These are phyloP conservation scores for Tetrapisispora iriomotensis DNA, from an alignment of 805 yeast species.

Conservation along the genomic window DNA sequence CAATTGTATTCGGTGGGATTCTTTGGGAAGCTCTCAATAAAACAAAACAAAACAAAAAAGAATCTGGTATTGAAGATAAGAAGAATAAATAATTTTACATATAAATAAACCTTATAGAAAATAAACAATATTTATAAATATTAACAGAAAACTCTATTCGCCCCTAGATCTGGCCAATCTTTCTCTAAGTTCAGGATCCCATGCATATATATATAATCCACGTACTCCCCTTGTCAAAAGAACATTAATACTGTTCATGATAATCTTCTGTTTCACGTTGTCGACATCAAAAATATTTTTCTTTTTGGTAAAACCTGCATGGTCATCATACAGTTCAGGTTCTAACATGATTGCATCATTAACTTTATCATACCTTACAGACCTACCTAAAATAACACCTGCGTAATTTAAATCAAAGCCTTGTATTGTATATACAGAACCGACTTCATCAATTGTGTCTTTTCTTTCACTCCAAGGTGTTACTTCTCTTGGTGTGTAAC, in stretches of 20 bases:
- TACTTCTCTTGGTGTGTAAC: conserved; percentile 33
- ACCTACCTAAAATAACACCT: conserved; percentile 37
- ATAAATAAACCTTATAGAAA: not conserved
- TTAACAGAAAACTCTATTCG: no score
- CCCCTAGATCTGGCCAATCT: conserved; percentile 19
- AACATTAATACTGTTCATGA: conserved; percentile 37
- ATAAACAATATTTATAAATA: no score
- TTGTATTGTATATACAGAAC: conserved; percentile 39
- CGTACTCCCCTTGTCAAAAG: conserved; percentile 37
- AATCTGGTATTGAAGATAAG: not conserved
- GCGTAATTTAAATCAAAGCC: conserved; percentile 41
- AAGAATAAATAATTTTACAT: not conserved
- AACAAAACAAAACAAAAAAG: conserved; percentile 1
- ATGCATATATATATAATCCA: conserved; percentile 36
- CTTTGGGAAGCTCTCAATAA: conserved; percentile 63
- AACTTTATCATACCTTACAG: conserved; percentile 31
- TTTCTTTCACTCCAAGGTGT: conserved; percentile 39
- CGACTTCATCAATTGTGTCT: conserved; percentile 39
- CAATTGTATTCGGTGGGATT: conserved; percentile 76
- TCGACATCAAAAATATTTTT: conserved; percentile 31
- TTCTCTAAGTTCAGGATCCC: conserved; percentile 32
- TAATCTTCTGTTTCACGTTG: conserved; percentile 32
- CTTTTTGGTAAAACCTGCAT: conserved; percentile 37
- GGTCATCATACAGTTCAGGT: conserved; percentile 35
- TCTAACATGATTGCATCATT: conserved; percentile 29